Evolutionary conservation across 75 land plant genomes (phyloP).

Genomic region (Picea sitchensis): DNA sequence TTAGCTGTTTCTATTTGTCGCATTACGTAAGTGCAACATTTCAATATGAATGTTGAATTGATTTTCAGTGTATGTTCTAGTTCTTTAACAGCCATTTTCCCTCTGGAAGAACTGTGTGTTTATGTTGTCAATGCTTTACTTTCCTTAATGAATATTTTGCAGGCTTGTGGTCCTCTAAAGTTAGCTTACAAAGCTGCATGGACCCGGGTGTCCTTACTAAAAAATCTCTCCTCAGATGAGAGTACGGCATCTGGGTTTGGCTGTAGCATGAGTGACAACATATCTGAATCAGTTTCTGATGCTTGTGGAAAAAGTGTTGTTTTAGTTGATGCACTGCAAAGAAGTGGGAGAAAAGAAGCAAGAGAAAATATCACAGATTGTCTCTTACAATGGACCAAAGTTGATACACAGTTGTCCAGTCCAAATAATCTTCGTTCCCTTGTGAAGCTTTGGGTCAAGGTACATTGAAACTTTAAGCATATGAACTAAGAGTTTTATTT

Average conservation of each 20-base stretch:
- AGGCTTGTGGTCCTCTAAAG: neutral
- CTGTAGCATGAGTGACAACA: neutral
- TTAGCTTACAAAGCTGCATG: conserved; percentile 4
- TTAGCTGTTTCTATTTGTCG: neutral
- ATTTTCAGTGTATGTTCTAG: too few relatives aligned
- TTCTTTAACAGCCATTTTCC: too few relatives aligned
- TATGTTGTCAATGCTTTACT: too few relatives aligned
- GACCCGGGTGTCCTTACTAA: neutral
- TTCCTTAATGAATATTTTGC: neutral
- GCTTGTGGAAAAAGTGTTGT: conserved; percentile 4
- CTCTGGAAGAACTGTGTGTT: too few relatives aligned
- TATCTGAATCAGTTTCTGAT: neutral
- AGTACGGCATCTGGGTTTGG: neutral
- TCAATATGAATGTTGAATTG: neutral
- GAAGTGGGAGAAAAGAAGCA: neutral
- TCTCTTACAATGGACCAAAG: neutral
- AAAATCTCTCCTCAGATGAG: neutral
- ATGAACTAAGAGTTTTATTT: neutral
- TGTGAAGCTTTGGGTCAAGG: conserved; percentile 4
- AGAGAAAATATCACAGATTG: neutral
- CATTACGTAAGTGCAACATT: neutral
- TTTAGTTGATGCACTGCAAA: neutral
- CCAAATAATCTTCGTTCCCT: neutral
- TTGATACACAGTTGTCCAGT: neutral
- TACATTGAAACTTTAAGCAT: neutral